phyloP scores from a whole-genome alignment of 139 green algal species.

The Spirogloea muscicola region DNA sequence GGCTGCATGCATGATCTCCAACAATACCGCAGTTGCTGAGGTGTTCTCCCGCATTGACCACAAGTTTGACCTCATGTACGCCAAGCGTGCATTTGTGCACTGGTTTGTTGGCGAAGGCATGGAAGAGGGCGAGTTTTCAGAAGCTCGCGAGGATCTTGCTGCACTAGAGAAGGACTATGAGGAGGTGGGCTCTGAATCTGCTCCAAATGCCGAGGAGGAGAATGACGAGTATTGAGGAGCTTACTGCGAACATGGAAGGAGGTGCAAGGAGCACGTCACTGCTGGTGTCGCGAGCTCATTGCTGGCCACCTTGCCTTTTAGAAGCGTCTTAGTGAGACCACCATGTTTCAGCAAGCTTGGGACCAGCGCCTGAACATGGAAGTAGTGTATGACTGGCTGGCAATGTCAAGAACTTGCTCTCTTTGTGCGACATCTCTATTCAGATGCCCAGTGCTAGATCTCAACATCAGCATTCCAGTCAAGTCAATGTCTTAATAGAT shows the following conservation, averaged over 20 bases:
- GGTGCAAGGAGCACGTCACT: slow-evolving; percentile 64
- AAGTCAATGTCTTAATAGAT: too few species aligned
- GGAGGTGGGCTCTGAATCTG: slow-evolving; percentile 90
- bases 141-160: slow-evolving; percentile 92
- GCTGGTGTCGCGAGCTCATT: too few species aligned
- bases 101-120: slow-evolving; percentile 99
- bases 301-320: too few species aligned
- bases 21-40: slow-evolving; percentile 97
- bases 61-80: slow-evolving; percentile 99
- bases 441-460: too few species aligned
- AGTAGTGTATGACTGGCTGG: too few species aligned
- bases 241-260: neutral
- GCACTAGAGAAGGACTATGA: slow-evolving; percentile 99
- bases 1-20: slow-evolving; percentile 99
- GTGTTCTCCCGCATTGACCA: slow-evolving; percentile 90
- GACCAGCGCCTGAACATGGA: too few species aligned
- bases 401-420: too few species aligned
- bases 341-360: too few species aligned
- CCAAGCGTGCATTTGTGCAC: slow-evolving; percentile 99
- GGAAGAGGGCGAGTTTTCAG: slow-evolving; percentile 84
- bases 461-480: too few species aligned
- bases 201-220: slow-evolving; percentile 71
- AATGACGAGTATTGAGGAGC: slow-evolving; percentile 69
- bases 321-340: too few species aligned
- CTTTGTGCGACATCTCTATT: too few species aligned